Percentiles rank a stretch among this genome's conserved stretches.
Evolutionary conservation across 306 rosid genomes (phyloP).

Genomic region (Prunus kanzakura): DNA sequence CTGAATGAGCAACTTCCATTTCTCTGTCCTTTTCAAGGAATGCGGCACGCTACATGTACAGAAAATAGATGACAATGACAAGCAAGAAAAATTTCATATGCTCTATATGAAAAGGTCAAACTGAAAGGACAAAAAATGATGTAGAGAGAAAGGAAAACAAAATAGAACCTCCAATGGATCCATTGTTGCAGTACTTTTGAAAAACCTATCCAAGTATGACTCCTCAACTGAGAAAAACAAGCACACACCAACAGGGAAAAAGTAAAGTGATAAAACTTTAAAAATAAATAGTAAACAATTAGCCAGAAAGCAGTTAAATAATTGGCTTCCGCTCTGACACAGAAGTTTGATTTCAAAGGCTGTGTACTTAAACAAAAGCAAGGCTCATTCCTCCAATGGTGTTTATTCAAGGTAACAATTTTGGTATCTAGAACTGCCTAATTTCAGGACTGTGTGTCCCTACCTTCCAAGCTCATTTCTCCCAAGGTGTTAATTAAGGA

Average conservation of each 20-base stretch:
- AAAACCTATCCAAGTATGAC: slow-evolving; percentile 80
- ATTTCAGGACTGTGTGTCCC: neutral
- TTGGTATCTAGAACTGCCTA: neutral
- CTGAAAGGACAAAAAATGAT: neutral
- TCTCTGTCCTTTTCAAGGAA: slow-evolving; percentile 82
- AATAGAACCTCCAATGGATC: slow-evolving; percentile 70
- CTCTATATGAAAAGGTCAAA: neutral
- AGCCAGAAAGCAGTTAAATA: neutral
- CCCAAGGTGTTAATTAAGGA: too few species aligned
- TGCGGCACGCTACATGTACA: slow-evolving; percentile 60
- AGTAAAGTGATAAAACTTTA: neutral
- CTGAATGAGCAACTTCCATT: slow-evolving; percentile 85
- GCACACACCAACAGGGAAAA: neutral
- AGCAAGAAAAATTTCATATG: neutral
- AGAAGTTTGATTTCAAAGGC: neutral
- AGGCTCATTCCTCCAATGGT: neutral
- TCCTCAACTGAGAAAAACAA: slow-evolving; percentile 57
- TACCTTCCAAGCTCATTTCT: neutral
- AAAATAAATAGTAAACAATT: neutral
- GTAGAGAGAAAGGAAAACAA: slow-evolving; percentile 1
- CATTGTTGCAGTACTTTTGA: slow-evolving; percentile 72
- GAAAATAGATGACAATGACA: slow-evolving; percentile 8
- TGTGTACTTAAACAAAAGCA: neutral
- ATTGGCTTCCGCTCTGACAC: neutral
- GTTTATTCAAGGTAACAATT: neutral